phyloP scores from a whole-genome alignment of 2,329 filamentous ascomycete genomes.

The Diaporthe destruens region DNA sequence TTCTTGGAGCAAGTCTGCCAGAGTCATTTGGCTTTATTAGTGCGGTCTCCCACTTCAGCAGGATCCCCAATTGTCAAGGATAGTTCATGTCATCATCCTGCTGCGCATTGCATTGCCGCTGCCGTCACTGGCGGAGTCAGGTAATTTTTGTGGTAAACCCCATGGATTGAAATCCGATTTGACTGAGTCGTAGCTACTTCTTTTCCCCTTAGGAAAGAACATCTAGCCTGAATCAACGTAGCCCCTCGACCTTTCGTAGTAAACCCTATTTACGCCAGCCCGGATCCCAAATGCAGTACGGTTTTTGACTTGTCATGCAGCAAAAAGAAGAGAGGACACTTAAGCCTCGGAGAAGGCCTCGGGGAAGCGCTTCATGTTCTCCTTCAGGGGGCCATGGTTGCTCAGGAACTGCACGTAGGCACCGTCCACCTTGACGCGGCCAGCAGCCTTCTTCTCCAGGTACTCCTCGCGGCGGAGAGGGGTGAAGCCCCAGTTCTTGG shows the following conservation, averaged over 20 bases:
- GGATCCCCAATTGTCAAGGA: background rate
- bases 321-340: slow-evolving; percentile 50
- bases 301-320: slow-evolving; percentile 40
- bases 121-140: slow-evolving; percentile 19
- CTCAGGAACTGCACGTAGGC: slow-evolving; percentile 99
- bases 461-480: slow-evolving; percentile 98
- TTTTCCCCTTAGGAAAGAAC: slow-evolving; percentile 30
- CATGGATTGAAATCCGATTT: slow-evolving; percentile 41
- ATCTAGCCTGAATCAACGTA: slow-evolving; percentile 37
- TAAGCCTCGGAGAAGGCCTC: slow-evolving; percentile 81
- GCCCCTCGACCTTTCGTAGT: slow-evolving; percentile 39
- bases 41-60: background rate
- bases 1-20: background rate
- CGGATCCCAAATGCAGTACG: slow-evolving; percentile 55
- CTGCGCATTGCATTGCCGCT: slow-evolving; percentile 20
- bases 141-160: slow-evolving; percentile 31
- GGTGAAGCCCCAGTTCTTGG: slow-evolving; percentile 99
- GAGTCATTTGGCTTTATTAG: slow-evolving; percentile 26
- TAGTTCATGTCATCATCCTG: background rate
- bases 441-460: slow-evolving; percentile 92
- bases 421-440: slow-evolving; percentile 95
- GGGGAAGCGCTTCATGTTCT: slow-evolving; percentile 96
- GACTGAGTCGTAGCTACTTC: slow-evolving; percentile 40
- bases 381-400: slow-evolving; percentile 87
- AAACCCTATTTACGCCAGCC: slow-evolving; percentile 57